phyloP scores from a whole-genome alignment of 2,329 filamentous ascomycete genomes.

The Diatrype stigma region DNA sequence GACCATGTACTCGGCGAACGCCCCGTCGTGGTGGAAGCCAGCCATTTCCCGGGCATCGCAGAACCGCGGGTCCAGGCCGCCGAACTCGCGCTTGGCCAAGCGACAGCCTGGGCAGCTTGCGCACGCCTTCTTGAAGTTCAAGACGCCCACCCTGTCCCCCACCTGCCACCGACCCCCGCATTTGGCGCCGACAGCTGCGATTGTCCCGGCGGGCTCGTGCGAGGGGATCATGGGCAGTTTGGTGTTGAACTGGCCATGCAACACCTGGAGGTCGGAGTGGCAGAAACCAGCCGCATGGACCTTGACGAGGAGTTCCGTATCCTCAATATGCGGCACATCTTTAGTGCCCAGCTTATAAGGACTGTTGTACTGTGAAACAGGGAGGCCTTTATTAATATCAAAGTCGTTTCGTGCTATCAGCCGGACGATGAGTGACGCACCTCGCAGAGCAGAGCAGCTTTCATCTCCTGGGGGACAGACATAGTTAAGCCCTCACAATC shows the following conservation, averaged over 20 bases:
- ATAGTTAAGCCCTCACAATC: background rate
- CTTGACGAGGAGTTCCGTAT: conserved; percentile 27
- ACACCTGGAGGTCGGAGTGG: conserved; percentile 33
- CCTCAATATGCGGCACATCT: conserved; percentile 18
- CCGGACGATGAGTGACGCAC: background rate
- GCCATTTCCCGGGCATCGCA: conserved; percentile 29
- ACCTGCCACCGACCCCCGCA: conserved; percentile 20
- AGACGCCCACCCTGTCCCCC: conserved; percentile 31
- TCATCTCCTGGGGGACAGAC: background rate
- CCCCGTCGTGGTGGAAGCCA: conserved; percentile 31
- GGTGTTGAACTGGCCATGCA: conserved; percentile 28
- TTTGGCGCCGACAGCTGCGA: conserved; percentile 24
- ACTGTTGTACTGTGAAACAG: conserved; percentile 21
- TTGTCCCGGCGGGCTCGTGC: conserved; percentile 32
- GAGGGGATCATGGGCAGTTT: conserved; percentile 27
- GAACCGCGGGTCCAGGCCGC: conserved; percentile 24
- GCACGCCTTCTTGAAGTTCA: conserved; percentile 32
- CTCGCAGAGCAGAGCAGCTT: conserved; percentile 1
- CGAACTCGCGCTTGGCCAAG: conserved; percentile 10
- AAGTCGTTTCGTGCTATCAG: background rate
- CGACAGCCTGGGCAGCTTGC: conserved; percentile 24
- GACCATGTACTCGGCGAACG: conserved; percentile 30
- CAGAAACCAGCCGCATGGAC: conserved; percentile 33
- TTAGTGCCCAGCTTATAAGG: conserved; percentile 21
- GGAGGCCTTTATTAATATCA: background rate